Evolutionary conservation across 495 filamentous ascomycete species (phyloP).

Genomic region (Hyphodiscus hymeniophilus): DNA sequence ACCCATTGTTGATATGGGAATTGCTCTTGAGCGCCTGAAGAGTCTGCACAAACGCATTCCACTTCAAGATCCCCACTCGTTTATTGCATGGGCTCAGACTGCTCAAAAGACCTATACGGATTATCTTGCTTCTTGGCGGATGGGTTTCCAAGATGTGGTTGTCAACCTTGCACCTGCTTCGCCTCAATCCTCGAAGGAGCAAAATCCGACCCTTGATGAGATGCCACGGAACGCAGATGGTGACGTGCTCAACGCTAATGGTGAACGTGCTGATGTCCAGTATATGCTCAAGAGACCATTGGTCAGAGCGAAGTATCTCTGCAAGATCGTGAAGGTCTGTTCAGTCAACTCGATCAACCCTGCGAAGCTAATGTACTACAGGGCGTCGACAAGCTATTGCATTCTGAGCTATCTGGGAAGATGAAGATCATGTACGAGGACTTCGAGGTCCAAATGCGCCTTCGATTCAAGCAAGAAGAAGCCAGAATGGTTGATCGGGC

Average conservation of each 20-base stretch:
- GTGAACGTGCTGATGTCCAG: constrained; percentile 90
- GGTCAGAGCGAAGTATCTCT: constrained; percentile 79
- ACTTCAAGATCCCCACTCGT: constrained; percentile 52
- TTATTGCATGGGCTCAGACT: constrained; percentile 74
- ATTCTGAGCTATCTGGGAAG: constrained; percentile 23
- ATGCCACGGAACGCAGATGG: constrained; percentile 70
- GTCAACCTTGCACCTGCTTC: constrained; percentile 77
- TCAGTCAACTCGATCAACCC: constrained; percentile 32
- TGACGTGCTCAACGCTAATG: constrained; percentile 61
- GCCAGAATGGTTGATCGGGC: constrained; percentile 87
- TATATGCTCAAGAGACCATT: constrained; percentile 85
- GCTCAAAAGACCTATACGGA: constrained; percentile 73
- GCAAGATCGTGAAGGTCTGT: constrained; percentile 61
- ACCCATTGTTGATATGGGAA: constrained; percentile 91
- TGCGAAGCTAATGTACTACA: constrained; percentile 10
- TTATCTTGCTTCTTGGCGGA: constrained; percentile 83
- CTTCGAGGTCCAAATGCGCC: constrained; percentile 69
- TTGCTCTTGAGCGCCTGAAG: constrained; percentile 77
- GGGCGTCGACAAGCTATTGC: constrained; percentile 35
- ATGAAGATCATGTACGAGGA: constrained; percentile 45
- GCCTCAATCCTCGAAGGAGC: constrained; percentile 21
- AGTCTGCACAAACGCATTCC: constrained; percentile 73
- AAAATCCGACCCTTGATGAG: constrained; percentile 51
- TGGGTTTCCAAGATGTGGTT: constrained; percentile 92
- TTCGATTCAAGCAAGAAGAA: constrained; percentile 73